Percentiles rank a stretch among this genome's conserved stretches.
Evolutionary conservation across 257 asterid species (phyloP).

Genomic region (Jaltomata sinuosa): DNA sequence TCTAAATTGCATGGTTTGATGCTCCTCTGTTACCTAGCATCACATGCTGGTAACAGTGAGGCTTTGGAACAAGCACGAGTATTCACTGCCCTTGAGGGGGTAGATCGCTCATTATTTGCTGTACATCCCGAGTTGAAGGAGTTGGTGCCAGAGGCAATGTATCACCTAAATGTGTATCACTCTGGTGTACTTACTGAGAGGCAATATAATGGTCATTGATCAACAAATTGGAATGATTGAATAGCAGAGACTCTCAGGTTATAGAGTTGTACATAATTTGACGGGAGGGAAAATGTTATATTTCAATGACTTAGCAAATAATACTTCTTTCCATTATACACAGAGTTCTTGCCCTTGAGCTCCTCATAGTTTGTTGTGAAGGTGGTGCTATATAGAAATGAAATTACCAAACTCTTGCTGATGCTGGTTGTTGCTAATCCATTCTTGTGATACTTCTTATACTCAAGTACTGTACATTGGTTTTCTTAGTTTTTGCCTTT

Average conservation of each 20-base stretch:
- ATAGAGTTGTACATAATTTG: background rate
- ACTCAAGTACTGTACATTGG: background rate
- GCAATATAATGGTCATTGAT: conserved; percentile 13
- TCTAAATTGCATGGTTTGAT: conserved; percentile 42
- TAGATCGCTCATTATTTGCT: conserved; percentile 30
- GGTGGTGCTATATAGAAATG: background rate
- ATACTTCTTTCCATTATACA: background rate
- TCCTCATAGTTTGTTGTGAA: background rate
- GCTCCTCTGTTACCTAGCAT: conserved; percentile 63
- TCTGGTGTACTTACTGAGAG: conserved; percentile 55
- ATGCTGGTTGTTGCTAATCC: background rate
- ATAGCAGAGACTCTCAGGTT: background rate
- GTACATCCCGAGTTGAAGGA: conserved; percentile 56
- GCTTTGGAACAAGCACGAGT: conserved; percentile 56
- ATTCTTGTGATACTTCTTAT: background rate
- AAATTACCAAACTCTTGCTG: background rate
- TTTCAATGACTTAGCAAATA: background rate
- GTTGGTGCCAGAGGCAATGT: conserved; percentile 39
- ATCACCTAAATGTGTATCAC: conserved; percentile 56
- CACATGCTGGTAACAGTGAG: conserved; percentile 57
- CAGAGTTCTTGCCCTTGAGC: background rate
- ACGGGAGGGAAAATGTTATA: background rate
- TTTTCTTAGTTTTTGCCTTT: background rate
- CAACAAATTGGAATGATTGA: background rate
- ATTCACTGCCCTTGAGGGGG: conserved; percentile 44